Evolutionary conservation across 2,329 filamentous ascomycete species (phyloP), one percentile per base, ranked within the genome.

Genomic region (Venturiaceae sp.): DNA sequence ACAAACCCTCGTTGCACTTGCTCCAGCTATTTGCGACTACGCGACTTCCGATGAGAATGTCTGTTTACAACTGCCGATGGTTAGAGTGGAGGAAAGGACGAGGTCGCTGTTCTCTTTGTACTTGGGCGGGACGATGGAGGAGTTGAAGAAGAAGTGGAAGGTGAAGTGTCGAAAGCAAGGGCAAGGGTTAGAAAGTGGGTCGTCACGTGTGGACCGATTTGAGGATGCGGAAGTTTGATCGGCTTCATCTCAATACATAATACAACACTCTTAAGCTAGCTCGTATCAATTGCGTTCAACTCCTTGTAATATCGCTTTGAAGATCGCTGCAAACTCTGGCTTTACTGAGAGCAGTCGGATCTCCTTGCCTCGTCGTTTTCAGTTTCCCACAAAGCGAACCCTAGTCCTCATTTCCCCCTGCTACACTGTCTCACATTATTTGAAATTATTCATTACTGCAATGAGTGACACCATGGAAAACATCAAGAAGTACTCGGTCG

Each of bases 401-500:
- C n/a, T n/a, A n/a, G n/a, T n/a, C 44, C n/a, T 50, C 41, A 50
- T 30, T 16, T 47, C 21, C 44, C n/a, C 5, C n/a, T 13, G 41
- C n/a, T 26, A 11, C 9, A 28, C 23, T 13, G 8, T 47, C 44
- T n/a, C 26, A 16, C 26, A 5, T 8, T n/a, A 21, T 28, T 23
- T 13, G 7, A 28, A 28, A 26, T 46, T 26, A 23, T 26, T 4
- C 41, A 5, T 21, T 16, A 26, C 30, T 26, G 30, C 44, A n/a
- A 50, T 50, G 44, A 50, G 23, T n/a, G 30, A 36, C n/a, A 4
- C 32, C n/a, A 36, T 61, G 53, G 55, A 58, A 53, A 58, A 36
- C 5, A 55, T 30, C 19, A 57, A 6, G 32, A 46, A 26, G 44
- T 58, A 37, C 44, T 54, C 21, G 53, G 58, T 57, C 13, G 70